Evolutionary conservation across 768 basidiomycete genomes (phyloP).

Genomic region (Suillus clintonianus): DNA sequence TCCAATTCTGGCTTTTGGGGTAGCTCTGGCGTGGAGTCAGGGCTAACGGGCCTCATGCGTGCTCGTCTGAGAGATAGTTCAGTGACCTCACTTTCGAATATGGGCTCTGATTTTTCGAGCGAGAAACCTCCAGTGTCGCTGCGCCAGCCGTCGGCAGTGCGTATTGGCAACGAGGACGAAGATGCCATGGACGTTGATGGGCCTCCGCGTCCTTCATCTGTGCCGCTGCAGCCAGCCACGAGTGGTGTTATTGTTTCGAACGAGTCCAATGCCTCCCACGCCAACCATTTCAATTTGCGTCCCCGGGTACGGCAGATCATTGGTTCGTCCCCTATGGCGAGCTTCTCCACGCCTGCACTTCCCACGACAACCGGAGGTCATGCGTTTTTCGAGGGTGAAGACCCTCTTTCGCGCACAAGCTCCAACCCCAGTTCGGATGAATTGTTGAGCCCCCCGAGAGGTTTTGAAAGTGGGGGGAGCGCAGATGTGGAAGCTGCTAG

Average conservation of each 20-base stretch:
- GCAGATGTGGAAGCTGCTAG: constrained; percentile 12
- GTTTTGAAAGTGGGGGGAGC: constrained; percentile 15
- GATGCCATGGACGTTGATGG: constrained; percentile 27
- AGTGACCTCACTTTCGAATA: constrained; percentile 29
- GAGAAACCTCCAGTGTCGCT: constrained; percentile 7
- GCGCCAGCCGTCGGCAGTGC: constrained; percentile 10
- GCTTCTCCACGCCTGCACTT: constrained; percentile 20
- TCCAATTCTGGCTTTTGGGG: constrained; percentile 25
- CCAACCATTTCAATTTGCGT: neutral
- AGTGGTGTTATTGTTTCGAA: neutral
- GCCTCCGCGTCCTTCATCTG: constrained; percentile 20
- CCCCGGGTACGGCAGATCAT: constrained; percentile 6
- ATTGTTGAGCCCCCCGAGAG: constrained; percentile 13
- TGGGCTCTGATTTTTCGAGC: constrained; percentile 19
- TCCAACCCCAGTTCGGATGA: constrained; percentile 19
- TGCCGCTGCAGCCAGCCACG: constrained; percentile 14
- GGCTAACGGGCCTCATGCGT: constrained; percentile 17
- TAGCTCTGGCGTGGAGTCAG: constrained; percentile 5
- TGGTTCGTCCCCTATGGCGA: constrained; percentile 18
- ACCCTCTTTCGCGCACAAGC: constrained; percentile 9
- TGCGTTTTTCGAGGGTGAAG: constrained; percentile 6
- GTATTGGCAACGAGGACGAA: constrained; percentile 11
- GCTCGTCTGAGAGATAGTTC: constrained; percentile 25
- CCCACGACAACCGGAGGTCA: neutral
- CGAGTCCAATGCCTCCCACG: neutral